These are phyloP conservation scores for Calocybe gambosa DNA, from an alignment of 1,284 basidiomycete genomes.

Conservation along the genomic window DNA sequence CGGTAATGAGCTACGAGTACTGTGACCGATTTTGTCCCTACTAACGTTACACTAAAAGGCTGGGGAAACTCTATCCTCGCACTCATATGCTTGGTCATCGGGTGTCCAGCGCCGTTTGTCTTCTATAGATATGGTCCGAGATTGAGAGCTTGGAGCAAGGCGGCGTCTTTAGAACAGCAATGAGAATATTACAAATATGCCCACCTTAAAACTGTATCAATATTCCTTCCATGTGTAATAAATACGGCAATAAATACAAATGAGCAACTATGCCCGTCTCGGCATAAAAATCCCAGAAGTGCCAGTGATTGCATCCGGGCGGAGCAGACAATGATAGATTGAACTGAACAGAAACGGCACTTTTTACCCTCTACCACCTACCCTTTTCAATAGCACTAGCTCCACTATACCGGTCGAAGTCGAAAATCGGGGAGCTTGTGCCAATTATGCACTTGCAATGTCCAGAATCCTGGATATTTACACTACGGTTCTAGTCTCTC, in stretches of 20 bases:
- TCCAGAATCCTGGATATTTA: background rate
- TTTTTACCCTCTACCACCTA: background rate
- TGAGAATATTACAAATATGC: background rate
- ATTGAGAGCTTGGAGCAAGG: constrained; percentile 26
- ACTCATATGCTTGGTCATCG: constrained; percentile 27
- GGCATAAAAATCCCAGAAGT: background rate
- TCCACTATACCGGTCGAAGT: background rate
- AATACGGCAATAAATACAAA: background rate
- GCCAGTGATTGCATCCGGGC: background rate
- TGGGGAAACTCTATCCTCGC: constrained; percentile 28
- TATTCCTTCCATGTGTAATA: background rate
- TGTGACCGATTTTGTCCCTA: background rate
- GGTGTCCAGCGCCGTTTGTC: constrained; percentile 28
- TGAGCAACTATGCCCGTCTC: background rate
- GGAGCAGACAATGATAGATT: background rate
- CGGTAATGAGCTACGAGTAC: constrained; percentile 15
- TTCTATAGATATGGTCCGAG: constrained; percentile 28
- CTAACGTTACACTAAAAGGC: constrained; percentile 14
- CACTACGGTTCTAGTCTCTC: background rate
- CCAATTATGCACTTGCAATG: background rate
- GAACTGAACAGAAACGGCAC: background rate
- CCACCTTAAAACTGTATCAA: background rate
- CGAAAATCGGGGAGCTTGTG: background rate
- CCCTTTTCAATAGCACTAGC: background rate
- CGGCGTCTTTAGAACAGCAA: constrained; percentile 23